Conservation (phyloP, 2,329 filamentous ascomycete species). For the Trichoderma aggressivum region DNA sequence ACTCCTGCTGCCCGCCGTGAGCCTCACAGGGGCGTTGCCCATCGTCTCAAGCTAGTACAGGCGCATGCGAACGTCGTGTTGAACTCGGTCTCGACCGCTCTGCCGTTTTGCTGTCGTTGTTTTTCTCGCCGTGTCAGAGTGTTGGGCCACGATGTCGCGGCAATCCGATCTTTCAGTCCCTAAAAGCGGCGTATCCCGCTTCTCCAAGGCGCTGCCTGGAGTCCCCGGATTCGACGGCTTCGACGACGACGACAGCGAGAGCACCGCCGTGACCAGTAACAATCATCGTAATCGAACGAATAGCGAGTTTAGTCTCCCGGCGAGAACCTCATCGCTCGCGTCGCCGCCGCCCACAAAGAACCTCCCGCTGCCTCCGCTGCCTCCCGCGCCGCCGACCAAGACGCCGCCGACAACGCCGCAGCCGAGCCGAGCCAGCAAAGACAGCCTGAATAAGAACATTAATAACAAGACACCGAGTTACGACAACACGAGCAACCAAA, state of each 20-base stretch:
- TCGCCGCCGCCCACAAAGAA: background rate
- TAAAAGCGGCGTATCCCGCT: constrained; percentile 48
- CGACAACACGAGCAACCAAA: background rate
- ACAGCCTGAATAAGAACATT: constrained; percentile 24
- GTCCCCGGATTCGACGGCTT: constrained; percentile 37
- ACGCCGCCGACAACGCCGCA: constrained; percentile 13
- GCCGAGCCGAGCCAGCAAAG: constrained; percentile 5
- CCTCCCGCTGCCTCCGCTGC: constrained; percentile 10
- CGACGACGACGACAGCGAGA: constrained; percentile 14
- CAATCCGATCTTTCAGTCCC: background rate
- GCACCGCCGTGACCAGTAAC: constrained; percentile 10
- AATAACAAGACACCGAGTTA: constrained; percentile 3
- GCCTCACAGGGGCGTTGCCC: background rate
- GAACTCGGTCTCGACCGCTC: constrained; percentile 3
- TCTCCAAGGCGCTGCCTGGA: constrained; percentile 56
- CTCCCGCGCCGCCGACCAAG: background rate
- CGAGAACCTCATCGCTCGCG: constrained; percentile 9
- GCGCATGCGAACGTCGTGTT: background rate
- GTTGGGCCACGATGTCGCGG: constrained; percentile 8
- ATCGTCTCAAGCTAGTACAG: constrained; percentile 1
- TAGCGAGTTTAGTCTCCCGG: constrained; percentile 1
- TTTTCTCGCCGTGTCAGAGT: background rate
- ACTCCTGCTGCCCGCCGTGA: background rate
- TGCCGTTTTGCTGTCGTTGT: background rate
- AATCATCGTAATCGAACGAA: background rate